These are phyloP conservation scores for Eucalyptus marginata DNA, from an alignment of 345 rosid species.

Conservation along the genomic window DNA sequence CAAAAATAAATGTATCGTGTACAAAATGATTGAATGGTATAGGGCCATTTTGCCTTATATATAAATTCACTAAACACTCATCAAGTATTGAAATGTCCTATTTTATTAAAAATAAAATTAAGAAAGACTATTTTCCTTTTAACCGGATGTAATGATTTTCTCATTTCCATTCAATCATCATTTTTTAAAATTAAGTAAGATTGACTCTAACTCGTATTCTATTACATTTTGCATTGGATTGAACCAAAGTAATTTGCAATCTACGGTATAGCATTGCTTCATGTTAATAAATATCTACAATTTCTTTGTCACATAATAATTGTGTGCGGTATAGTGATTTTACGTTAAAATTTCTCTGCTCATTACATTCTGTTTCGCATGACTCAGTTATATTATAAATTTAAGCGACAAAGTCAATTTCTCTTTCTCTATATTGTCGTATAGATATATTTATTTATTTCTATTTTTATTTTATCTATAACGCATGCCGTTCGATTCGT, in stretches of 20 bases:
- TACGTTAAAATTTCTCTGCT: fast-evolving
- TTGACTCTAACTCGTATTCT: background rate
- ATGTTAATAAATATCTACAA: background rate
- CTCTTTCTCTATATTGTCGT: background rate
- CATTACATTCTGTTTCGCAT: background rate
- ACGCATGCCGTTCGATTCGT: fast-evolving
- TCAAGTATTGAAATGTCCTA: background rate
- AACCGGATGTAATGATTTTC: background rate
- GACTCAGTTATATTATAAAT: fast-evolving
- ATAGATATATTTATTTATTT: background rate
- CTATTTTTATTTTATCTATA: background rate
- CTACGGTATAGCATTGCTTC: background rate
- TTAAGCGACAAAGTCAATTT: background rate
- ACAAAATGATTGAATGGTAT: background rate
- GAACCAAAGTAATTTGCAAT: background rate
- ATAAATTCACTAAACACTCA: background rate
- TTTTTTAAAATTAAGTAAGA: background rate
- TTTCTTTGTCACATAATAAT: background rate
- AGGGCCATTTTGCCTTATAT: background rate
- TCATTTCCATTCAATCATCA: background rate
- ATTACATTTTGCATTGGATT: background rate
- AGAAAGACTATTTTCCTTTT: background rate
- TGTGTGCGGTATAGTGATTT: background rate
- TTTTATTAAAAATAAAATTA: background rate
- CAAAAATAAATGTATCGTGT: background rate